Evolutionary conservation across 371 early-diverging fungal genomes (phyloP).

Genomic region (Smittium mucronatum): DNA sequence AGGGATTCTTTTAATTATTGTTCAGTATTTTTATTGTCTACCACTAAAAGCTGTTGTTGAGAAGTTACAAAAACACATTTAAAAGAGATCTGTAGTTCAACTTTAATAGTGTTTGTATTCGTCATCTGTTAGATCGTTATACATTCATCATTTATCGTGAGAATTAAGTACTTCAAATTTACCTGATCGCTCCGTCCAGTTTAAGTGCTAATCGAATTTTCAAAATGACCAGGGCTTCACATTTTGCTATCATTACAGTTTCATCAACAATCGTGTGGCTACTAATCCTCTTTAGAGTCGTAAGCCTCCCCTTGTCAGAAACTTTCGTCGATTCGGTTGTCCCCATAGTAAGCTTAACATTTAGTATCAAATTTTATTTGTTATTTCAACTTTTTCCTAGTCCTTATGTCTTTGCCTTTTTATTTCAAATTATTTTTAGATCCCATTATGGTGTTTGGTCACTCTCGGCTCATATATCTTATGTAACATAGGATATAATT

Average conservation of each 20-base stretch:
- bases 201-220: neutral
- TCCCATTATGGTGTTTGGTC: constrained; percentile 73
- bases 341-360: constrained; percentile 38
- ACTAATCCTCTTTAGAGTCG: constrained; percentile 36
- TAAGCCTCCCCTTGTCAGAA: constrained; percentile 40
- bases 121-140: too few relatives aligned
- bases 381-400: neutral
- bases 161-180: too few relatives aligned
- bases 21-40: too few relatives aligned
- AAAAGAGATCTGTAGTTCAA: too few relatives aligned
- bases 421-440: constrained; percentile 24
- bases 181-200: too few relatives aligned
- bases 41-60: too few relatives aligned
- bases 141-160: too few relatives aligned
- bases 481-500: constrained; percentile 65
- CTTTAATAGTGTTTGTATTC: too few relatives aligned
- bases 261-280: constrained; percentile 35
- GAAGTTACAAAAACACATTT: too few relatives aligned
- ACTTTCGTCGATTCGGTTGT: constrained; percentile 41
- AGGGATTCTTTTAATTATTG: too few relatives aligned
- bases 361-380: neutral
- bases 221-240: constrained; percentile 50
- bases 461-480: constrained; percentile 74
- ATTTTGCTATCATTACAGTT: constrained; percentile 37
- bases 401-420: constrained; percentile 2